Percentiles rank a stretch among this genome's conserved stretches.
phyloP scores from a whole-genome alignment of 306 rosid species.

The Purshia tridentata region DNA sequence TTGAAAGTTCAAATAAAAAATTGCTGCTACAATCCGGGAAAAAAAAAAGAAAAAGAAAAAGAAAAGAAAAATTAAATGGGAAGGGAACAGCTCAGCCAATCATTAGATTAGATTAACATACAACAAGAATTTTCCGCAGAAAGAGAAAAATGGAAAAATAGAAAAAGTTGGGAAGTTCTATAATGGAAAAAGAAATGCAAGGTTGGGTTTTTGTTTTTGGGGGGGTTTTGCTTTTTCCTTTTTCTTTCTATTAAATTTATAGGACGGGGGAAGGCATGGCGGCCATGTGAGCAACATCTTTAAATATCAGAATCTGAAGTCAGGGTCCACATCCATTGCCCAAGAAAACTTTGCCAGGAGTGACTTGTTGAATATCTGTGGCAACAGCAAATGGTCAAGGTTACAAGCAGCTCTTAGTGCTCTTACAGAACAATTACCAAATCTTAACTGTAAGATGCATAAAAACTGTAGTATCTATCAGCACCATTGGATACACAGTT shows the following conservation, averaged over 20 bases:
- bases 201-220: conserved; percentile 1
- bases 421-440: neutral
- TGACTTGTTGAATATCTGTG: conserved; percentile 89
- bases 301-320: conserved; percentile 79
- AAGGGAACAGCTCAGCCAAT: conserved; percentile 44
- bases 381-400: neutral
- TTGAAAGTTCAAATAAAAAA: conserved; percentile 5
- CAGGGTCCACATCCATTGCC: conserved; percentile 97
- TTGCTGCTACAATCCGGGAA: neutral
- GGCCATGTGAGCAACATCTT: conserved; percentile 20
- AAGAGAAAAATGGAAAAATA: conserved; percentile 9
- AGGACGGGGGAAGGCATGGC: neutral
- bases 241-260: conserved; percentile 3
- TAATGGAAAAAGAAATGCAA: conserved; percentile 38
- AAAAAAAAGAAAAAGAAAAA: too few relatives aligned
- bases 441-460: neutral
- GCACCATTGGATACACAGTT: neutral
- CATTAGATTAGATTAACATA: conserved; percentile 81
- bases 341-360: conserved; percentile 84
- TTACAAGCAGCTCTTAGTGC: neutral
- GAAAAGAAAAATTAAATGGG: conserved; percentile 11
- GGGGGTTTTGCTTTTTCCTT: neutral
- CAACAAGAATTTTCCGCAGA: conserved; percentile 53
- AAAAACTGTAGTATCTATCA: neutral
- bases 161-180: conserved; percentile 26